Percentiles rank a stretch among this genome's conserved stretches.
Conservation (phyloP, 495 filamentous ascomycete genomes). For the Choiromyces venosus region DNA sequence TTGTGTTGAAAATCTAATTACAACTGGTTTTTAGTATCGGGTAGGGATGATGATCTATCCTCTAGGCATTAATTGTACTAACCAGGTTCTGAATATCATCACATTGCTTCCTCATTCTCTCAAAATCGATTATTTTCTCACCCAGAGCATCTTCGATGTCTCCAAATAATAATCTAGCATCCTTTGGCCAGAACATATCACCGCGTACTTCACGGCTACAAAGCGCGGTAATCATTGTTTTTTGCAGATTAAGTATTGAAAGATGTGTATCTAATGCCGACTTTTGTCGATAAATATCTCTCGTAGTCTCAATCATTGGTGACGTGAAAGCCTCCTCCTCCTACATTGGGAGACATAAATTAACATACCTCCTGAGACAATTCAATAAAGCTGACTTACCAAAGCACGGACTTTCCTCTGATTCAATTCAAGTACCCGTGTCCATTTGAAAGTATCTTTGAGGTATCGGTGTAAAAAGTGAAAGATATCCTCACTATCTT, state of each 20-base stretch:
- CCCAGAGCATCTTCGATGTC: constrained; percentile 27
- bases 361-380: constrained; percentile 12
- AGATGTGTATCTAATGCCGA: constrained; percentile 29
- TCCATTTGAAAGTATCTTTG: constrained; percentile 28
- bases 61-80: background rate
- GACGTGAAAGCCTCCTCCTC: constrained; percentile 31
- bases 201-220: constrained; percentile 22
- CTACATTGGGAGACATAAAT: constrained; percentile 2
- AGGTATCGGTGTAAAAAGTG: constrained; percentile 22
- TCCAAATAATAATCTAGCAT: constrained; percentile 26
- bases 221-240: constrained; percentile 30
- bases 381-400: constrained; percentile 3
- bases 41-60: background rate
- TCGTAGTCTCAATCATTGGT: constrained; percentile 33
- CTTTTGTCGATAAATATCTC: constrained; percentile 31
- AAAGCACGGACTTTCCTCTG: constrained; percentile 24
- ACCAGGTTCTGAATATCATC: constrained; percentile 35
- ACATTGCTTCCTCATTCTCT: constrained; percentile 33
- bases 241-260: constrained; percentile 24
- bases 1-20: constrained; percentile 31
- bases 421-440: constrained; percentile 23
- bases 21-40: constrained; percentile 4
- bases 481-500: constrained; percentile 23
- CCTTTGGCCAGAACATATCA: constrained; percentile 30
- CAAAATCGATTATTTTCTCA: constrained; percentile 29